These are phyloP conservation scores for Stemphylium lycopersici DNA, from an alignment of 2,329 filamentous ascomycete species.

Conservation along the genomic window DNA sequence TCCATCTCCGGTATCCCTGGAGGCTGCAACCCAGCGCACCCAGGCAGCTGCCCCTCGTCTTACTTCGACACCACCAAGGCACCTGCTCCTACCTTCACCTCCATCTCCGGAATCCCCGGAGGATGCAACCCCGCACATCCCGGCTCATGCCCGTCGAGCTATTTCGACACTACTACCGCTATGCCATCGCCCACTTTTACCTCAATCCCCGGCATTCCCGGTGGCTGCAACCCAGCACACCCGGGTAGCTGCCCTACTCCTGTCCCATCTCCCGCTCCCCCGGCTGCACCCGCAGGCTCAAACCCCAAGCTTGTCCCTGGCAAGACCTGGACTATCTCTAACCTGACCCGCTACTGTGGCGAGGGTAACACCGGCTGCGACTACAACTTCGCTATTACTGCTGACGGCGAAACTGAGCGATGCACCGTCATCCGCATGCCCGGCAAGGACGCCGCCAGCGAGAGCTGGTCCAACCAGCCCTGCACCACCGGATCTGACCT, in stretches of 20 bases:
- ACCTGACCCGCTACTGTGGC: slow-evolving; percentile 19
- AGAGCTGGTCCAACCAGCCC: slow-evolving; percentile 20
- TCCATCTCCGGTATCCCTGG: too few species aligned
- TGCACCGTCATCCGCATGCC: slow-evolving; percentile 24
- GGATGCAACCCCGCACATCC: slow-evolving; percentile 10
- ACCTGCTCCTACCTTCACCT: neutral
- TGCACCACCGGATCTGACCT: slow-evolving; percentile 14
- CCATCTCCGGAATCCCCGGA: slow-evolving; percentile 5
- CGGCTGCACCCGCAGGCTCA: neutral
- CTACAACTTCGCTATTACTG: slow-evolving; percentile 22
- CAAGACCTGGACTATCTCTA: slow-evolving; percentile 20
- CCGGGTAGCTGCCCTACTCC: too few species aligned
- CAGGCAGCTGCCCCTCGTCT: neutral
- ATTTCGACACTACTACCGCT: too few species aligned
- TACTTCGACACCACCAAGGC: slow-evolving; percentile 12
- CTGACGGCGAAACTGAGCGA: slow-evolving; percentile 17
- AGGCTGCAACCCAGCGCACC: too few species aligned
- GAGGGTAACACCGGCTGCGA: slow-evolving; percentile 23
- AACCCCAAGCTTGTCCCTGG: slow-evolving; percentile 13
- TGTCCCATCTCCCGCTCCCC: too few species aligned
- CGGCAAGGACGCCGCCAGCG: slow-evolving; percentile 17
- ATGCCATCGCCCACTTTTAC: too few species aligned
- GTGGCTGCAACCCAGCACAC: too few species aligned
- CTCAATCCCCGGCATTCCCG: too few species aligned
- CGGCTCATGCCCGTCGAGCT: too few species aligned